phyloP scores from a whole-genome alignment of 2,329 filamentous ascomycete species.

The Zymoseptoria tritici region DNA sequence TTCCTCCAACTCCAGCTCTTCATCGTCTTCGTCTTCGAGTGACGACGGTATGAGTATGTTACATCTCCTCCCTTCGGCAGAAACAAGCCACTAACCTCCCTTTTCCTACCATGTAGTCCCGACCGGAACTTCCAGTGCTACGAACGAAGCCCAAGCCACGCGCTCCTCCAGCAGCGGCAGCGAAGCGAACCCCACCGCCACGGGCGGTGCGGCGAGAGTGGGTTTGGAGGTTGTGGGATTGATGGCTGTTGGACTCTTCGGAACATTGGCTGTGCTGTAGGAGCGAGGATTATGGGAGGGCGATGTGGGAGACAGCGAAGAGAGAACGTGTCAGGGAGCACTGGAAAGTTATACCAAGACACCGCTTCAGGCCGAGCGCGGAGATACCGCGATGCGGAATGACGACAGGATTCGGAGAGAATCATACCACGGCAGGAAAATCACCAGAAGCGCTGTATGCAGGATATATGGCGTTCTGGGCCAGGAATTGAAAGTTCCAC shows the following conservation, averaged over 20 bases:
- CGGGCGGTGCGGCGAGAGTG: slow-evolving; percentile 18
- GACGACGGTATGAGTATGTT: not conserved
- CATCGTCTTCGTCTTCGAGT: not conserved
- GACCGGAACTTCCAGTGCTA: slow-evolving; percentile 1
- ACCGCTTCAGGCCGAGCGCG: not conserved
- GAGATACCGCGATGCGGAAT: not conserved
- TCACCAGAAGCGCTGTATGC: too few relatives aligned
- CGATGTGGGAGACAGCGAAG: not conserved
- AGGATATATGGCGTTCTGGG: too few relatives aligned
- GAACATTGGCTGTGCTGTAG: slow-evolving; percentile 21
- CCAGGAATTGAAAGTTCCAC: too few relatives aligned
- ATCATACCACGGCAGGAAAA: not conserved
- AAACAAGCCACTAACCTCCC: slow-evolving; percentile 4
- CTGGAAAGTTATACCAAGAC: not conserved
- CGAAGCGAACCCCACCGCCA: slow-evolving; percentile 1
- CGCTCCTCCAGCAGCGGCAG: slow-evolving; percentile 6
- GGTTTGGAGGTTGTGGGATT: slow-evolving; percentile 21
- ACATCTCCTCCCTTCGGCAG: too few relatives aligned
- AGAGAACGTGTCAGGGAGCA: not conserved
- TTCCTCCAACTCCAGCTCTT: slow-evolving; percentile 1
- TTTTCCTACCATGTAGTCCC: slow-evolving; percentile 6
- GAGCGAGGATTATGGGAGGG: not conserved
- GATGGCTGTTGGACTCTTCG: slow-evolving; percentile 20
- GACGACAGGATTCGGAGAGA: not conserved
- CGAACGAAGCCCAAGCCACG: slow-evolving; percentile 1